A percentile compares a stretch with the other conserved stretches of the same genome.
Evolutionary conservation across 345 rosid species (phyloP).

Genomic region (Sonneratia alba): DNA sequence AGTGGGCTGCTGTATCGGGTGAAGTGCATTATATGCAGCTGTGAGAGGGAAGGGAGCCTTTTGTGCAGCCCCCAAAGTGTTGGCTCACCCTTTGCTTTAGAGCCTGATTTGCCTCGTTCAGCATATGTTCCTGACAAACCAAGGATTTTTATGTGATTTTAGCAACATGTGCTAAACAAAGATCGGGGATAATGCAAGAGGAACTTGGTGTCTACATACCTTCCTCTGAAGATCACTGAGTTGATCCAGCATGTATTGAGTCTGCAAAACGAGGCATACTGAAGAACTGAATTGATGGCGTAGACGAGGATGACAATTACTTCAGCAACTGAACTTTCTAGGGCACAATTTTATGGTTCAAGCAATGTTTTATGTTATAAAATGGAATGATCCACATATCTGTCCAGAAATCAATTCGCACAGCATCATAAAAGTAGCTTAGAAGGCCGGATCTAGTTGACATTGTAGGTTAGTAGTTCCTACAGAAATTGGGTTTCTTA

Average conservation of each 20-base stretch:
- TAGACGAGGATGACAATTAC: neutral
- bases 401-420: neutral
- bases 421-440: neutral
- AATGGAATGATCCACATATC: neutral
- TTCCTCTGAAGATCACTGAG: slow-evolving; percentile 79
- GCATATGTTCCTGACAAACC: slow-evolving; percentile 54
- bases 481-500: neutral
- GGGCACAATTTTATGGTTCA: too few species aligned
- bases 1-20: neutral
- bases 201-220: slow-evolving; percentile 24
- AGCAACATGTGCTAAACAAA: neutral
- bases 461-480: too few species aligned
- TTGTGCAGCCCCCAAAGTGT: neutral
- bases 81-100: slow-evolving; percentile 71
- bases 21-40: neutral
- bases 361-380: too few species aligned
- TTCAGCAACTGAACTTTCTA: neutral
- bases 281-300: neutral
- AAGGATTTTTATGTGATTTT: neutral
- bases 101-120: slow-evolving; percentile 65
- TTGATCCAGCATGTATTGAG: slow-evolving; percentile 89
- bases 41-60: neutral
- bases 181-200: neutral
- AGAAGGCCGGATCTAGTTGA: too few species aligned
- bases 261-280: slow-evolving; percentile 30